phyloP scores from a whole-genome alignment of 1,139 yeast species.

The Trichomonascaceae sp. region DNA sequence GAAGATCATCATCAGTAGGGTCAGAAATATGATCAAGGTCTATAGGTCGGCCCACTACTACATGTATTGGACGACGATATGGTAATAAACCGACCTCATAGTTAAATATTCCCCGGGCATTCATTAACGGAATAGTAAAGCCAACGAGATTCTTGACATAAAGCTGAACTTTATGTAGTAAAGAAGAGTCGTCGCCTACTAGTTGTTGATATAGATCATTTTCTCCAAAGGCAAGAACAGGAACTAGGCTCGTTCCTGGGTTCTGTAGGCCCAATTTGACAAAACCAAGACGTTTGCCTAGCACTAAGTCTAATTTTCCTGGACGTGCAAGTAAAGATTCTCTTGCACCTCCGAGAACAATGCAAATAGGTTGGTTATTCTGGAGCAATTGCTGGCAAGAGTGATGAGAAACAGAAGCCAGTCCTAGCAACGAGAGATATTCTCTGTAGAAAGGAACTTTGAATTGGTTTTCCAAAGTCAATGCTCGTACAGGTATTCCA shows the following conservation, averaged over 20 bases:
- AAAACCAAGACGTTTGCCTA: constrained; percentile 80
- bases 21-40: constrained; percentile 48
- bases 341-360: constrained; percentile 94
- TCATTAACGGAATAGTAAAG: constrained; percentile 84
- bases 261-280: constrained; percentile 76
- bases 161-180: constrained; percentile 53
- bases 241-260: constrained; percentile 76
- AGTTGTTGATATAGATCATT: constrained; percentile 64
- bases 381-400: constrained; percentile 62
- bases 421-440: constrained; percentile 72
- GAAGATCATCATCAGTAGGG: constrained; percentile 47
- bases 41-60: constrained; percentile 70
- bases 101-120: constrained; percentile 88
- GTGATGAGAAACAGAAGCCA: constrained; percentile 74
- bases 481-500: constrained; percentile 68
- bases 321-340: constrained; percentile 74
- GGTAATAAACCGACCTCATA: constrained; percentile 91
- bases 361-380: constrained; percentile 65
- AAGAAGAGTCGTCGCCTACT: constrained; percentile 49
- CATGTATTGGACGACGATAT: constrained; percentile 69
- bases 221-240: constrained; percentile 90
- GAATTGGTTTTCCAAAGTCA: constrained; percentile 82
- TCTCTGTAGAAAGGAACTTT: constrained; percentile 85
- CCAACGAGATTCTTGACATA: constrained; percentile 67
- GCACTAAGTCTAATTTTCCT: constrained; percentile 54